Percentiles rank a stretch among this genome's conserved stretches.
These are phyloP conservation scores for Peronospora destructor DNA, from an alignment of 352 stramenopile genomes.

Conservation along the genomic window DNA sequence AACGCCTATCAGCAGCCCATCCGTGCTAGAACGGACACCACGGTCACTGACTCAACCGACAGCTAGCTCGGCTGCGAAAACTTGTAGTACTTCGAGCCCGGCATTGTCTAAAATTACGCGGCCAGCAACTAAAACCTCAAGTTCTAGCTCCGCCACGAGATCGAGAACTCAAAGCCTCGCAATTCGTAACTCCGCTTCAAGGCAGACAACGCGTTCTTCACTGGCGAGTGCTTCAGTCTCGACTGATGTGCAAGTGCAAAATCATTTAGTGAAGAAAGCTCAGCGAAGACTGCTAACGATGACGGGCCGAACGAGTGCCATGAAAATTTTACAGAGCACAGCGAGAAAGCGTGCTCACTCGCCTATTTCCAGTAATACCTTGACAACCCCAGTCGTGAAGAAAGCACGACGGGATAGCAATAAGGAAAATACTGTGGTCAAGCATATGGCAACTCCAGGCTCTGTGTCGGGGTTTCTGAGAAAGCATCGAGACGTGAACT, in stretches of 20 bases:
- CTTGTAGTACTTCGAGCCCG: slow-evolving; percentile 15
- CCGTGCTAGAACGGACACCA: slow-evolving; percentile 9
- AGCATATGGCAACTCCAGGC: slow-evolving; percentile 21
- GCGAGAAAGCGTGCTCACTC: slow-evolving; percentile 21
- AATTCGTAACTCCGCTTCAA: slow-evolving; percentile 3
- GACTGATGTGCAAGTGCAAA: slow-evolving; percentile 9
- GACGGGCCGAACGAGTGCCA: slow-evolving; percentile 10
- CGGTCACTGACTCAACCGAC: slow-evolving; percentile 21
- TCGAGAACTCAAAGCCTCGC: slow-evolving; percentile 18
- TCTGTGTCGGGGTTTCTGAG: slow-evolving; percentile 27
- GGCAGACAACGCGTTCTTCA: slow-evolving; percentile 10
- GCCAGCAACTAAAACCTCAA: slow-evolving; percentile 7
- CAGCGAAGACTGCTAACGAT: slow-evolving; percentile 14
- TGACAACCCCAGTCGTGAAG: slow-evolving; percentile 31
- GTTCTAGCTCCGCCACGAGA: slow-evolving; percentile 10
- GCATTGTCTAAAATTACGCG: slow-evolving; percentile 14
- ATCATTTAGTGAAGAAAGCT: slow-evolving; percentile 15
- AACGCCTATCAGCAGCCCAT: slow-evolving; percentile 13
- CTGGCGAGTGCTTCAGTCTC: slow-evolving; percentile 23
- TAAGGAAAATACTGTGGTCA: slow-evolving; percentile 17
- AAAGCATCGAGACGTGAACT: slow-evolving; percentile 28
- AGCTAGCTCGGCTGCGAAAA: slow-evolving; percentile 28
- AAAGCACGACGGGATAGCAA: slow-evolving; percentile 18
- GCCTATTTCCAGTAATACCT: slow-evolving; percentile 7
- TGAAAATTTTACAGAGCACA: slow-evolving; percentile 15